Conservation (phyloP, 495 filamentous ascomycete genomes). For the Lasiosphaeria miniovina region DNA sequence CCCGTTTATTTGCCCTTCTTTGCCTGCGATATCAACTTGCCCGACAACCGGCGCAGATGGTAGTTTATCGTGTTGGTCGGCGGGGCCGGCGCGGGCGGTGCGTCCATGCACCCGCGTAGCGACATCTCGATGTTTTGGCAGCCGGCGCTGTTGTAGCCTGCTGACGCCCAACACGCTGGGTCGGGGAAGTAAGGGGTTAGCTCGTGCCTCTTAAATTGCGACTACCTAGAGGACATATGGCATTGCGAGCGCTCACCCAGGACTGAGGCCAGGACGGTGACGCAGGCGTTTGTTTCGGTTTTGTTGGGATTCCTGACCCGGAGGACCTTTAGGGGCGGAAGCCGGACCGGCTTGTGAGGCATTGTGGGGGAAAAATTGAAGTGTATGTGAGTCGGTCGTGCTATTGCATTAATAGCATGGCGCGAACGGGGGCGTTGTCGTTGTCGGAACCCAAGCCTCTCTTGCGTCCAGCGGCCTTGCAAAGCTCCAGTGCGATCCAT, state of each 20-base stretch:
- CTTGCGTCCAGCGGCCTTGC: too few species aligned
- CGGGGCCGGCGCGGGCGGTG: constrained; percentile 61
- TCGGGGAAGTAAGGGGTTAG: neutral
- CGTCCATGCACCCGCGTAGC: constrained; percentile 91
- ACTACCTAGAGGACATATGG: too few species aligned
- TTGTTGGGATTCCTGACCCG: constrained; percentile 81
- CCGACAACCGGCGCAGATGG: constrained; percentile 83
- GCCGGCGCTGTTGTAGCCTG: constrained; percentile 67
- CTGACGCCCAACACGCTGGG: constrained; percentile 91
- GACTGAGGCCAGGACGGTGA: constrained; percentile 83
- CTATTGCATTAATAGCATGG: too few species aligned
- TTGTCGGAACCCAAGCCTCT: too few species aligned
- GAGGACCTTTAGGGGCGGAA: constrained; percentile 82
- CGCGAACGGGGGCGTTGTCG: too few species aligned
- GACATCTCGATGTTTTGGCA: constrained; percentile 79
- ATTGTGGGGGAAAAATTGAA: constrained; percentile 3
- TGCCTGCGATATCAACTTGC: constrained; percentile 67
- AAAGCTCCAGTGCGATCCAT: too few species aligned
- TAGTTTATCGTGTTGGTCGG: constrained; percentile 92
- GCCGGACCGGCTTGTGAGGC: constrained; percentile 58
- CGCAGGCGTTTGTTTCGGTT: constrained; percentile 71
- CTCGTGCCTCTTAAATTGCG: neutral
- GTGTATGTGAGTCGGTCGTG: too few species aligned
- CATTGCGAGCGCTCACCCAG: constrained; percentile 57
- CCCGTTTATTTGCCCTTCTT: constrained; percentile 22